Evolutionary conservation across 208 protist species (phyloP).

Genomic region (Phytomonas sp.): DNA sequence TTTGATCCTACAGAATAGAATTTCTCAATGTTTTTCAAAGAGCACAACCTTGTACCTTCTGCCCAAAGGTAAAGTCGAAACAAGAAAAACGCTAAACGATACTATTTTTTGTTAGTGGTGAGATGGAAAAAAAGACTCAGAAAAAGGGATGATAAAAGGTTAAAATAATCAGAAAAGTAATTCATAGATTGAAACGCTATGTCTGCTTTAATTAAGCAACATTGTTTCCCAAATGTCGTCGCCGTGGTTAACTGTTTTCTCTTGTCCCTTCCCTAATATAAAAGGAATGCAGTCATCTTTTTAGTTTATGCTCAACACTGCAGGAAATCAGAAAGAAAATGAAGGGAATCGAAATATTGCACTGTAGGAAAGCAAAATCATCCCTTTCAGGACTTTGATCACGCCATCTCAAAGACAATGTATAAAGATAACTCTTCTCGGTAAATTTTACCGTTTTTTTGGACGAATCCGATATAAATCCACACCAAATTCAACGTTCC

Average conservation of each 20-base stretch:
- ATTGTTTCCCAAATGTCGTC: background rate
- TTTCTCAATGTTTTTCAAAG: background rate
- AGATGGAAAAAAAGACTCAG: background rate
- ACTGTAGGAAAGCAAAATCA: background rate
- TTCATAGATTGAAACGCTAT: background rate
- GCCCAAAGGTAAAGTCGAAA: background rate
- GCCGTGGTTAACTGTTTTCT: background rate
- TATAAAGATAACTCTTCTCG: background rate
- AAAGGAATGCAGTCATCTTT: background rate
- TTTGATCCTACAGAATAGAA: background rate
- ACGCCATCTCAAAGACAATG: background rate
- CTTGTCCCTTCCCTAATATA: background rate
- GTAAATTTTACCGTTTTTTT: background rate
- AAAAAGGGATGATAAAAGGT: conserved; percentile 4
- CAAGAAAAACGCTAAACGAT: conserved; percentile 14
- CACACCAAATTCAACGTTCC: background rate
- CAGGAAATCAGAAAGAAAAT: background rate
- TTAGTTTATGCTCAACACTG: background rate
- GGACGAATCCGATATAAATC: background rate
- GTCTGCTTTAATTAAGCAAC: background rate
- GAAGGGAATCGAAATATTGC: background rate
- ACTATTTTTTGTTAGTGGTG: background rate
- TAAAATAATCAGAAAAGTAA: background rate
- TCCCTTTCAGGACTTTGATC: background rate
- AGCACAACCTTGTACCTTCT: background rate